Evolutionary conservation across 257 asterid species (phyloP), one percentile per base, ranked within the genome.

Genomic region (Ilex aquifolium): DNA sequence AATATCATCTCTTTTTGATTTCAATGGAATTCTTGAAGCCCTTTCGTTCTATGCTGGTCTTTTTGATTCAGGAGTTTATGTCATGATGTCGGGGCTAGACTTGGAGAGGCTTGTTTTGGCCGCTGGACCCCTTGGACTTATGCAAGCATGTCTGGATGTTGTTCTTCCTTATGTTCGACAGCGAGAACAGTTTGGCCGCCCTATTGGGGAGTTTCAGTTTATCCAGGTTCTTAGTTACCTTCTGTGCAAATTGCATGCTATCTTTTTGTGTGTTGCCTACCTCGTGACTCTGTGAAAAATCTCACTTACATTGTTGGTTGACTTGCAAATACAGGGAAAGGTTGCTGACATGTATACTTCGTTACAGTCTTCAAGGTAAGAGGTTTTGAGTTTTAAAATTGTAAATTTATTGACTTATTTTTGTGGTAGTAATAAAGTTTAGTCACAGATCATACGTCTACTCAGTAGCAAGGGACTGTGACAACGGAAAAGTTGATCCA

Each of bases 51-150:
- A 36, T 36, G 42, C 8, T 36, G 5, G 42, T 36, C 31, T 67
- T 61, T 74, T 67, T 77, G 72, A 66, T 65, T 64, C 88, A 93
- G 99, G 99, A 68, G 97, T 89, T 69, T 93, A 93, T 78, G 99
- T 93, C 57, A 81, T 93, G 99, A 82, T 93, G 96, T 93, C 96
- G 62, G 97, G 99, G 62, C 79, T 93, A 59, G 97, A 93, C 75
- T 77, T 93, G 64, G 99, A 93, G 84, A 93, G 99, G 71, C 95
- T 93, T 27, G 99, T 93, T 69, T 81, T 90, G 77, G 90, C 99
- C 50, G 88, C 86, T 12, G 97, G 99, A 39, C 99, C 99, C 52
- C 80, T 93, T 63, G 99, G 99, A 71, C 69, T 93, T 59, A 93
- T 93, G 99, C 99, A 90, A 69, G 90, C 97, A 36, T 93, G 88